Evolutionary conservation across 371 early-diverging fungal species (phyloP).

Genomic region (Synchytrium microbalum): DNA sequence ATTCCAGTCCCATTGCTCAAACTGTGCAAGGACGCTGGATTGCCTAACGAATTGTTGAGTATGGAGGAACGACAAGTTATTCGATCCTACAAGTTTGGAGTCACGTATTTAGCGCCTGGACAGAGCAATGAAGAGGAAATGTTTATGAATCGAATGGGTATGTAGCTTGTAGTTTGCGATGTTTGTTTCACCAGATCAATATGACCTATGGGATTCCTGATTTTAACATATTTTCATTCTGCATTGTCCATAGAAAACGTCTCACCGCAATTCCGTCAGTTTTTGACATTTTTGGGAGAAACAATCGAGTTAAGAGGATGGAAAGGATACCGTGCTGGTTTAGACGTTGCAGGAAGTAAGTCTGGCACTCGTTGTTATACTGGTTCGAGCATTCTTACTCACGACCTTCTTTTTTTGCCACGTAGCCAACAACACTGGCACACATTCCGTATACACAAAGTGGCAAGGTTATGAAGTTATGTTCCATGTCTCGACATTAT

Average conservation of each 20-base stretch:
- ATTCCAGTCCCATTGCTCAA: slow-evolving; percentile 33
- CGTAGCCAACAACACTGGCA: slow-evolving; percentile 58
- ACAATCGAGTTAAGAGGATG: slow-evolving; percentile 63
- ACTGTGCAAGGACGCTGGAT: slow-evolving; percentile 26
- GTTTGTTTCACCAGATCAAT: no score
- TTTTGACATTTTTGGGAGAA: slow-evolving; percentile 62
- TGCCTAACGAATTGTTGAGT: slow-evolving; percentile 38
- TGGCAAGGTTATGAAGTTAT: slow-evolving; percentile 78
- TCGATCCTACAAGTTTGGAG: slow-evolving; percentile 70
- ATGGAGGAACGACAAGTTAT: slow-evolving; percentile 56
- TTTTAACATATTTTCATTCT: no score
- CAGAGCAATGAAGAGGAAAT: slow-evolving; percentile 70
- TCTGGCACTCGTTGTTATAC: slow-evolving; percentile 1
- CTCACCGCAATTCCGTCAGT: slow-evolving; percentile 52
- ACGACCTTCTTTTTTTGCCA: no score
- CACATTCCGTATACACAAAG: slow-evolving; percentile 60
- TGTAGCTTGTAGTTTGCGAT: slow-evolving; percentile 3
- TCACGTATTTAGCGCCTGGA: slow-evolving; percentile 55
- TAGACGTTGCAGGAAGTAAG: slow-evolving; percentile 66
- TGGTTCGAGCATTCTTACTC: background rate
- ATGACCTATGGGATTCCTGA: no score
- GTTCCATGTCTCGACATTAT: slow-evolving; percentile 75
- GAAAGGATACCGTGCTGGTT: slow-evolving; percentile 70
- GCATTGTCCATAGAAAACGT: no score
- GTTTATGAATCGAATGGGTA: slow-evolving; percentile 55